phyloP scores from a whole-genome alignment of 371 early-diverging fungal species.

The Rhizopus stolonifer region DNA sequence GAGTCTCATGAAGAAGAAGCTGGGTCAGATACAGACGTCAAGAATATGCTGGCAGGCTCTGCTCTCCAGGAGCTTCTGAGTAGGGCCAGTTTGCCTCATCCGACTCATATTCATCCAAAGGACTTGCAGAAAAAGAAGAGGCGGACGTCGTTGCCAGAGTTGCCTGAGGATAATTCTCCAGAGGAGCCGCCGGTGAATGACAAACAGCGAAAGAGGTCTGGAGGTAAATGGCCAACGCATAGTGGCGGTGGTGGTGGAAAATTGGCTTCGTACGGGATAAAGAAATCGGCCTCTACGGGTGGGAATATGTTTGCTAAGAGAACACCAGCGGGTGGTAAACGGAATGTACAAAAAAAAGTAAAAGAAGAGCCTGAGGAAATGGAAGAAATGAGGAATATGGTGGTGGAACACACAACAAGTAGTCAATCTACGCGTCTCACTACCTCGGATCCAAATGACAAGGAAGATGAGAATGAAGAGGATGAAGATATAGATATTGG shows the following conservation, averaged over 20 bases:
- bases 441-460: too few species aligned
- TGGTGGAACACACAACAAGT: slow-evolving; percentile 6
- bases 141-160: not conserved
- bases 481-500: slow-evolving; percentile 69
- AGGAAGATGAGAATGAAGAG: slow-evolving; percentile 56
- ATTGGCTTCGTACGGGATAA: slow-evolving; percentile 1
- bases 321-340: slow-evolving; percentile 1
- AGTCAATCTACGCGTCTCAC: not conserved
- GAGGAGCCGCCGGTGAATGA: too few species aligned
- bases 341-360: not conserved
- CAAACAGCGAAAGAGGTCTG: not conserved
- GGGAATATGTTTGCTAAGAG: not conserved
- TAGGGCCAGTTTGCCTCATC: slow-evolving; percentile 27
- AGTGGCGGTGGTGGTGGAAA: not conserved
- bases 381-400: slow-evolving; percentile 3
- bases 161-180: too few species aligned
- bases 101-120: slow-evolving; percentile 20
- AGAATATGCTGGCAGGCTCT: not conserved
- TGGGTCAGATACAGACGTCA: slow-evolving; percentile 1
- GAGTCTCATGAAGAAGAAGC: slow-evolving; percentile 1
- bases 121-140: slow-evolving; percentile 17
- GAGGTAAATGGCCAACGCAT: not conserved
- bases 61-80: slow-evolving; percentile 26
- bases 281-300: slow-evolving; percentile 1
- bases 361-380: slow-evolving; percentile 4